Conservation (phyloP, 768 basidiomycete genomes). For the Leccinum fibrillosum region DNA sequence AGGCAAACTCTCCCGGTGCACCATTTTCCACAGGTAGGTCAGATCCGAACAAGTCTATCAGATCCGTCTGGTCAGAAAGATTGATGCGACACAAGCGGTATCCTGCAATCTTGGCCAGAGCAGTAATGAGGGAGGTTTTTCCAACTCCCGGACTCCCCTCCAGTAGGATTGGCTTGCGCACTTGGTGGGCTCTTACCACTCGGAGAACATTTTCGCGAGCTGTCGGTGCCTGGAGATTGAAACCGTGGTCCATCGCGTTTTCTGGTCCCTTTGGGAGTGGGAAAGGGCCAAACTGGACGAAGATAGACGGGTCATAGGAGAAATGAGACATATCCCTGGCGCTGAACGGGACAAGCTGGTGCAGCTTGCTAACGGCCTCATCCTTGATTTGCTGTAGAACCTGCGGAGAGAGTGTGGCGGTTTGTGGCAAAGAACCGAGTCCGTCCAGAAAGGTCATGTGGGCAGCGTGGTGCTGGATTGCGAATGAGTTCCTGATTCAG, state of each 20-base stretch:
- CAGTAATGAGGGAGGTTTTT: conserved; percentile 90
- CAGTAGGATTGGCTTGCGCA: conserved; percentile 86
- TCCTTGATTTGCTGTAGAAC: conserved; percentile 59
- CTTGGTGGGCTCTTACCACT: conserved; percentile 84
- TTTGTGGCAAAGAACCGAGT: conserved; percentile 72
- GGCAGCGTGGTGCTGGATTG: conserved; percentile 80
- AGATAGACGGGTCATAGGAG: conserved; percentile 33
- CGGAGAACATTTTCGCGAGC: conserved; percentile 85
- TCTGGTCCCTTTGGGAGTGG: conserved; percentile 58
- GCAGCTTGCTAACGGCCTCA: conserved; percentile 53
- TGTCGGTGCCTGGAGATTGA: conserved; percentile 87
- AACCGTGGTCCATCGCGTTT: conserved; percentile 38
- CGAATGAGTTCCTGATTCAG: conserved; percentile 11
- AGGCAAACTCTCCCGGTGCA: conserved; percentile 86
- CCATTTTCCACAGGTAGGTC: conserved; percentile 95
- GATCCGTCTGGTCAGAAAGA: conserved; percentile 95
- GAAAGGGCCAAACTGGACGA: conserved; percentile 71
- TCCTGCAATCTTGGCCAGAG: conserved; percentile 78
- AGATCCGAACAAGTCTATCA: conserved; percentile 93
- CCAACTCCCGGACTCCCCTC: conserved; percentile 99
- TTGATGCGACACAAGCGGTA: conserved; percentile 89
- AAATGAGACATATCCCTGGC: conserved; percentile 20
- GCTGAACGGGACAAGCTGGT: conserved; percentile 52
- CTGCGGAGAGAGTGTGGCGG: conserved; percentile 58
- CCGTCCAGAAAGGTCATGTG: conserved; percentile 93